Percentiles rank a stretch among this genome's conserved stretches.
These are phyloP conservation scores for Canna indica DNA, from an alignment of 176 grass and related monocot genomes.

Conservation along the genomic window DNA sequence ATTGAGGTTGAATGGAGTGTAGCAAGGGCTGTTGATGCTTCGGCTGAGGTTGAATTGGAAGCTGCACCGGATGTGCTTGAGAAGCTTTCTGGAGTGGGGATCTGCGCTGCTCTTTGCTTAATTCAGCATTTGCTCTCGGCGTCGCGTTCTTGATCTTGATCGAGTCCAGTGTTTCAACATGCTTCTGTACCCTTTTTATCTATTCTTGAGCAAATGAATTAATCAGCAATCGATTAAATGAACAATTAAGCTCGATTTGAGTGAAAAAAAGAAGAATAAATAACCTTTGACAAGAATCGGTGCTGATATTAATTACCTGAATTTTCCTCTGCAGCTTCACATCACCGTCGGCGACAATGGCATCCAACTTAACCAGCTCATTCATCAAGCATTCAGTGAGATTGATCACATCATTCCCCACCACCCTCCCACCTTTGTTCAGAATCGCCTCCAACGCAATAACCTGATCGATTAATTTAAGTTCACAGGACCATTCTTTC, in stretches of 20 bases:
- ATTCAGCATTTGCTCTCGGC: conserved; percentile 12
- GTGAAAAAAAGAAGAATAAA: too few relatives aligned
- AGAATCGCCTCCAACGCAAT: conserved; percentile 65
- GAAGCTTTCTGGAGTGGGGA: background rate
- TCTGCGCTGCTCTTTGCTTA: background rate
- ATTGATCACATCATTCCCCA: conserved; percentile 58
- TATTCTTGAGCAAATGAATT: conserved; percentile 12
- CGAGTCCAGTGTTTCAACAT: conserved; percentile 72
- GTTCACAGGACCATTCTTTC: too few relatives aligned
- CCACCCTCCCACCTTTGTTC: conserved; percentile 62
- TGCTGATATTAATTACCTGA: conserved; percentile 30
- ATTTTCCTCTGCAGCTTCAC: conserved; percentile 61
- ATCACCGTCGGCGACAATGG: conserved; percentile 63
- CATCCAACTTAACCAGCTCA: conserved; percentile 87
- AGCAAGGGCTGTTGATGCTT: background rate
- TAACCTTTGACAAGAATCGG: background rate
- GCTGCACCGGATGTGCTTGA: background rate
- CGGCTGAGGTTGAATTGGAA: background rate
- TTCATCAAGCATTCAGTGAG: conserved; percentile 87
- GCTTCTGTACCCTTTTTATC: conserved; percentile 90
- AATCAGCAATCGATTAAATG: background rate
- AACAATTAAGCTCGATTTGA: background rate
- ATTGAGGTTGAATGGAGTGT: background rate
- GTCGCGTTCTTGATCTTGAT: conserved; percentile 58
- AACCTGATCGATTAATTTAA: conserved; percentile 31